Percentiles rank a stretch among this genome's conserved stretches.
Evolutionary conservation across 805 yeast genomes (phyloP).

Genomic region (Cyberlindnera mississippiensis): DNA sequence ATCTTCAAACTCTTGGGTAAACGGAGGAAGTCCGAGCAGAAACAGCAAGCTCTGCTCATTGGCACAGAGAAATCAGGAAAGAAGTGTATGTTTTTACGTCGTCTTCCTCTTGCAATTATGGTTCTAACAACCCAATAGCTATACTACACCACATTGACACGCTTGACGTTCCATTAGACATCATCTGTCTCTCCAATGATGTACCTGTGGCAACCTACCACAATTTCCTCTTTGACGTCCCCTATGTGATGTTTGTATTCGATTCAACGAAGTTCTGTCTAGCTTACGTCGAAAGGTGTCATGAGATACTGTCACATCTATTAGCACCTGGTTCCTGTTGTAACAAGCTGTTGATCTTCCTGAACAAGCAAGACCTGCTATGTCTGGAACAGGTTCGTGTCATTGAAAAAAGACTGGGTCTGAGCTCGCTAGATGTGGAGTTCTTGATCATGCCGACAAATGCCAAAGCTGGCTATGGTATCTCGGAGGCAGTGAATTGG

Average conservation of each 20-base stretch:
- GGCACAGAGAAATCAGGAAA: constrained; percentile 22
- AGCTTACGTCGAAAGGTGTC: constrained; percentile 12
- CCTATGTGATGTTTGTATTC: constrained; percentile 18
- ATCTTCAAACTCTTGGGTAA: constrained; percentile 8
- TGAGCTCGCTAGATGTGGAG: constrained; percentile 10
- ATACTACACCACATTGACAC: constrained; percentile 15
- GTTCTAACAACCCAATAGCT: constrained; percentile 6
- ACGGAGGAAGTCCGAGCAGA: neutral
- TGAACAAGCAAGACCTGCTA: constrained; percentile 21
- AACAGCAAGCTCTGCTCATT: constrained; percentile 16
- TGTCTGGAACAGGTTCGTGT: constrained; percentile 4
- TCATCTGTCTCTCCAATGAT: constrained; percentile 19
- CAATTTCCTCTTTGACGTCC: constrained; percentile 20
- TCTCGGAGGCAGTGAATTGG: constrained; percentile 28
- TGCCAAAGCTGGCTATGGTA: constrained; percentile 20
- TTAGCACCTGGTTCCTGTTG: constrained; percentile 6
- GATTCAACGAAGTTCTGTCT: constrained; percentile 19
- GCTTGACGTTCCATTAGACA: constrained; percentile 15
- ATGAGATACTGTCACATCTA: constrained; percentile 6
- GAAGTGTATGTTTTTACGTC: constrained; percentile 11
- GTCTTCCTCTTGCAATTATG: neutral
- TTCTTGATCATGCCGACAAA: constrained; percentile 20
- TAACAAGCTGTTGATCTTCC: constrained; percentile 18
- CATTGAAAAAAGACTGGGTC: constrained; percentile 14
- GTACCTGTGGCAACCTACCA: constrained; percentile 19